Base-by-base conservation (phyloP, 2,329 filamentous ascomycete species). In the Botrytis galanthina region DNA sequence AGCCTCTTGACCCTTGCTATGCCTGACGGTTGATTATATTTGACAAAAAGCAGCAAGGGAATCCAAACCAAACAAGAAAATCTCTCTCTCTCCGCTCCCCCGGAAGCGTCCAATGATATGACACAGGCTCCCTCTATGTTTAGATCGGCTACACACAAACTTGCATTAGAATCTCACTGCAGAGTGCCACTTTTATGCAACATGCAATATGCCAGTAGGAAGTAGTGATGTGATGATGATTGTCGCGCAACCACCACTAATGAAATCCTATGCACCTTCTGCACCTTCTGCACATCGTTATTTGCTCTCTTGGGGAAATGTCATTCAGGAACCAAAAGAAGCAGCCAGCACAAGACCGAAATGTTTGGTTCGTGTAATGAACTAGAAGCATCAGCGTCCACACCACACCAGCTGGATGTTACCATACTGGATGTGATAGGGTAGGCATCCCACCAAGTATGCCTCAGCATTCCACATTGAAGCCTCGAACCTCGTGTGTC, bases 1-100 rank as follows among this genome's bases (percentile, higher is more conserved):
- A 64, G 61, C 39, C n/a, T 29, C 39, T 32, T 29, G n/a, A n/a
- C 22, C 44, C 63, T 51, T 20, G 42, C n/a, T 4, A 42, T 9
- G 14, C 35, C 22, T 62, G 16, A 44, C 5, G 7, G 22, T n/a
- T 29, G 7, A 42, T 62, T 39, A n/a, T n/a, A 44, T 35, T n/a
- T 37, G 39, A 59, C 32, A 42, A 67, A 74, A 73, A 73, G 63
- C 72, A 71, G 73, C 72, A 64, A 69, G 62, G 35, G 61, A 69
- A 73, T 46, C 35, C 39, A 32, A 37, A 29, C 42, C n/a, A 29
- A 51, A 70, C 22, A 35, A 18, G 37, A 48, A 67, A 54, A 46
- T 57, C n/a, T 37, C 60, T 29, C 37, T 71, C 37, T 71, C 32
- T 62, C 32, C 32, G 70, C 61, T 8, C 70, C 35, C 37, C 37